A percentile compares a stretch with the other conserved stretches of the same genome.
phyloP scores from a whole-genome alignment of 164 flowering plant genomes.

The Nymphaea colorata region DNA sequence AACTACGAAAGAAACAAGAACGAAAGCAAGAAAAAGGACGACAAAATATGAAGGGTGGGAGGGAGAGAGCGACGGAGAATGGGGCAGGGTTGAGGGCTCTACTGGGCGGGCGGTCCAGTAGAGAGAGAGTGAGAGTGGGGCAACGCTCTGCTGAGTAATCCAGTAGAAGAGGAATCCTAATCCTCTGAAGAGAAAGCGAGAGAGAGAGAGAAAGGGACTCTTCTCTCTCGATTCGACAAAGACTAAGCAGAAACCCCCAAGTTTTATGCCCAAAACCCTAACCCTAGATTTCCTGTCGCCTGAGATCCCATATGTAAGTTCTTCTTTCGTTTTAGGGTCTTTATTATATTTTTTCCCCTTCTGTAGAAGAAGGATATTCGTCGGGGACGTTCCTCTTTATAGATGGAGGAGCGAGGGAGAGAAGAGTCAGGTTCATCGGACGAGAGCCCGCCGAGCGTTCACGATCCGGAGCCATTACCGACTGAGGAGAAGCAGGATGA shows the following conservation, averaged over 20 bases:
- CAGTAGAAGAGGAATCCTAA: neutral
- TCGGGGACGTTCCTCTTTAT: neutral
- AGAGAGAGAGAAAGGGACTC: neutral
- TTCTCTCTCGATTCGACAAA: neutral
- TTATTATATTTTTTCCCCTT: too few species aligned
- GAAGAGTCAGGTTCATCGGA: neutral
- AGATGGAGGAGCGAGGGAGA: neutral
- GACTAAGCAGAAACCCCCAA: neutral
- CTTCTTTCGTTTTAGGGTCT: too few species aligned
- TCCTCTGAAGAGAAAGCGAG: neutral
- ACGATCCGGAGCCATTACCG: neutral
- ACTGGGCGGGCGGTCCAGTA: neutral
- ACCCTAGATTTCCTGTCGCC: neutral
- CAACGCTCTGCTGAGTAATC: neutral
- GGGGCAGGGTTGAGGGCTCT: neutral
- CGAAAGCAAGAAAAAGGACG: too few species aligned
- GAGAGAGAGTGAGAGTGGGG: neutral
- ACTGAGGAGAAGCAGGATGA: neutral
- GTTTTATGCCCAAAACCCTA: neutral
- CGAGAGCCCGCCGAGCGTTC: neutral
- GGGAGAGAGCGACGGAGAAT: neutral
- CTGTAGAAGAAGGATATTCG: too few species aligned
- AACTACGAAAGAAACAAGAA: too few species aligned
- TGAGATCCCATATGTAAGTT: neutral
- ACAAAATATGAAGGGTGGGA: neutral